Evolutionary conservation across 306 rosid species (phyloP).

Genomic region (Albizia julibrissin): DNA sequence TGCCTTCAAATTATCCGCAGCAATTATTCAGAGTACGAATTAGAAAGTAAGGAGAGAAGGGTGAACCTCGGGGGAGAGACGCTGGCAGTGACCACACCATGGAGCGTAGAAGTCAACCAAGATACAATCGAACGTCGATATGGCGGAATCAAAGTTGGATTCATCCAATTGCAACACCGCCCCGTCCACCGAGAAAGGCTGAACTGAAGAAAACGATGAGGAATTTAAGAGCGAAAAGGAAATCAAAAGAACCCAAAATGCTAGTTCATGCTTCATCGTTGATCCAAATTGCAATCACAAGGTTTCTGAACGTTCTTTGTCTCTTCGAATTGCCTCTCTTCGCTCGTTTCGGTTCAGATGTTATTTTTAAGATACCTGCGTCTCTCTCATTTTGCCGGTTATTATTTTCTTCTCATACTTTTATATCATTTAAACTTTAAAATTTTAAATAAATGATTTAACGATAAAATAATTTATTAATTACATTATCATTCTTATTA

Average conservation of each 20-base stretch:
- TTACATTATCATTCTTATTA: too few species aligned
- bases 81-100: conserved; percentile 80
- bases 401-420: too few species aligned
- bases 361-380: too few species aligned
- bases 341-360: background rate
- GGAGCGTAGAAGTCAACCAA: conserved; percentile 78
- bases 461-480: too few species aligned
- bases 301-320: background rate
- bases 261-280: background rate
- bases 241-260: conserved; percentile 2
- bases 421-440: too few species aligned
- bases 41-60: background rate
- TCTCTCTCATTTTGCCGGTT: too few species aligned
- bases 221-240: background rate
- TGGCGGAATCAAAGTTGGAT: conserved; percentile 67
- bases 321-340: background rate
- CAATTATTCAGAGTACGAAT: background rate
- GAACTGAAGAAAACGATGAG: conserved; percentile 13
- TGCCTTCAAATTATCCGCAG: background rate
- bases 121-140: conserved; percentile 56
- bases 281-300: background rate
- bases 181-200: conserved; percentile 57
- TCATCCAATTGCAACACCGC: conserved; percentile 70
- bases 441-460: too few species aligned
- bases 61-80: conserved; percentile 70